phyloP scores from a whole-genome alignment of 306 rosid species.

The Pyrus bretschneideri region DNA sequence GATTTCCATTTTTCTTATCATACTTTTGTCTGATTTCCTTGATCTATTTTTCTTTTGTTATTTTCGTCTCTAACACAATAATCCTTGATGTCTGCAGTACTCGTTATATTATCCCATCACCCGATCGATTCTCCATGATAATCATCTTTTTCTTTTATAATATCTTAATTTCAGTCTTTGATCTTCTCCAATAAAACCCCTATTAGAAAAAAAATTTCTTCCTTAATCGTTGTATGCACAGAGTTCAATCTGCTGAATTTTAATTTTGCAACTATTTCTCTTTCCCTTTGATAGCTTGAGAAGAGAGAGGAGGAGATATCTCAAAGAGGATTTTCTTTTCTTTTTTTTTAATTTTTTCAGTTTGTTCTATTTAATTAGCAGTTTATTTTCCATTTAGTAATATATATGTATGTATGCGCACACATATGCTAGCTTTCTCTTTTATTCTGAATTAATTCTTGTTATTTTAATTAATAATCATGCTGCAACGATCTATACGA shows the following conservation, averaged over 20 bases:
- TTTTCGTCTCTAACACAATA: neutral
- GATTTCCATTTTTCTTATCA: neutral
- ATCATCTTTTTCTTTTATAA: neutral
- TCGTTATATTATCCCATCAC: neutral
- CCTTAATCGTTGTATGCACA: neutral
- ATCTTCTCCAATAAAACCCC: neutral
- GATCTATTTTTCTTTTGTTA: neutral
- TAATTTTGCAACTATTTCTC: too few relatives aligned
- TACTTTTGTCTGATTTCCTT: neutral
- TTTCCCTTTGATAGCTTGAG: too few relatives aligned
- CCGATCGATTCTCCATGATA: neutral
- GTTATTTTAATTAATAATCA: neutral
- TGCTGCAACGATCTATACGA: neutral
- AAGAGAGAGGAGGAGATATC: neutral
- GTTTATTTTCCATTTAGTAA: neutral
- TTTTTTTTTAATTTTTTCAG: neutral
- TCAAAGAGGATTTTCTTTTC: neutral
- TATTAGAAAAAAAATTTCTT: neutral
- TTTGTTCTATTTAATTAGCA: neutral
- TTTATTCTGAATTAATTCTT: too few relatives aligned
- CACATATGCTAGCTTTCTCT: too few relatives aligned
- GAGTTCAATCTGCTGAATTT: neutral
- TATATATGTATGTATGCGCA: too few relatives aligned
- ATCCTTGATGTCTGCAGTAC: neutral
- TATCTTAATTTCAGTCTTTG: neutral